Evolutionary conservation across 805 yeast species (phyloP).

Genomic region (Hanseniaspora pseudoguilliermondii): DNA sequence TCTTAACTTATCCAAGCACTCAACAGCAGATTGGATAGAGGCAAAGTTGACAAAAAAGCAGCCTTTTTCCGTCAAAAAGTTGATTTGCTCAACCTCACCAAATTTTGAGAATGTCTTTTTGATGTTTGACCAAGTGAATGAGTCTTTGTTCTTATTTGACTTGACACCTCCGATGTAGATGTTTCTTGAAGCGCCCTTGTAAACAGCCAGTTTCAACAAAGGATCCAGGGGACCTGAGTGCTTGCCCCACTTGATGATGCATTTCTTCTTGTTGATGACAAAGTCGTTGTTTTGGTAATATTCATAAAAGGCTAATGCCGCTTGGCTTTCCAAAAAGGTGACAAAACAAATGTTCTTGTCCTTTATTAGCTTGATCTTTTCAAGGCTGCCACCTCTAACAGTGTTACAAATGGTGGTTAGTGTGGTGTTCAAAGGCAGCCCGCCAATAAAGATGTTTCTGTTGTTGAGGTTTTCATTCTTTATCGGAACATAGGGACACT

Average conservation of each 20-base stretch:
- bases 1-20: conserved; percentile 84
- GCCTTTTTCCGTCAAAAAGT: conserved; percentile 66
- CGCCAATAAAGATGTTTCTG: conserved; percentile 84
- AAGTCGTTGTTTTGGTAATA: conserved; percentile 84
- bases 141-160: conserved; percentile 19
- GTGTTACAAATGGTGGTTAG: conserved; percentile 92
- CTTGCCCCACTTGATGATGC: conserved; percentile 96
- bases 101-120: conserved; percentile 62
- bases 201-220: conserved; percentile 76
- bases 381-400: conserved; percentile 87
- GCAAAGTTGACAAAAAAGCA: conserved; percentile 90
- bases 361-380: conserved; percentile 62
- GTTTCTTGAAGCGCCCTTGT: conserved; percentile 88
- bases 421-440: conserved; percentile 74
- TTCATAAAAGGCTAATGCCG: conserved; percentile 95
- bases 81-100: conserved; percentile 93
- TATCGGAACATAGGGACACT: conserved; percentile 51
- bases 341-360: conserved; percentile 89
- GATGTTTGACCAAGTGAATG: conserved; percentile 45
- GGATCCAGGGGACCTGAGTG: conserved; percentile 86
- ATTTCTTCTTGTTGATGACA: conserved; percentile 69
- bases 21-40: conserved; percentile 78
- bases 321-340: conserved; percentile 90
- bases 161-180: conserved; percentile 73
- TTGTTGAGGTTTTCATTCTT: conserved; percentile 70